phyloP scores from a whole-genome alignment of 768 basidiomycete species.

The Tremella fuciformis region DNA sequence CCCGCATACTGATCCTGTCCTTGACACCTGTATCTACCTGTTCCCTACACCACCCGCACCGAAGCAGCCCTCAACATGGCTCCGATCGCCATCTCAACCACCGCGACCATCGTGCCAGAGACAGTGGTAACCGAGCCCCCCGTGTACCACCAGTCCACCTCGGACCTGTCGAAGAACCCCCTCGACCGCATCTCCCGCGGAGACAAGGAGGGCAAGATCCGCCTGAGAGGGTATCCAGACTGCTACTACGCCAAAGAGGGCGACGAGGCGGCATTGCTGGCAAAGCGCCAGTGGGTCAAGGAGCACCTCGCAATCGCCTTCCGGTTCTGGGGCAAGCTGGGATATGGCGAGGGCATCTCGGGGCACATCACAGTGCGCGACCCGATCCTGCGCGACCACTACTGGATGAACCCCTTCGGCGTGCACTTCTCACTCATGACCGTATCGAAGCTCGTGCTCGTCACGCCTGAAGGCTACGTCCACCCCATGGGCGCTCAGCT shows the following conservation, averaged over 20 bases:
- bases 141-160: constrained; percentile 21
- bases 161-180: constrained; percentile 30
- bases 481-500: constrained; percentile 49
- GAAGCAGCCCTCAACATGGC: constrained; percentile 20
- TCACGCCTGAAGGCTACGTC: constrained; percentile 55
- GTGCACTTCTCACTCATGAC: constrained; percentile 58
- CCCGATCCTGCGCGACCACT: constrained; percentile 33
- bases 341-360: constrained; percentile 35
- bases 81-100: constrained; percentile 24
- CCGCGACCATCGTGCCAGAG: neutral
- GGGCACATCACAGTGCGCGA: constrained; percentile 16
- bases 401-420: constrained; percentile 51
- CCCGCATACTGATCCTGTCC: no score
- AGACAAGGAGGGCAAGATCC: constrained; percentile 25
- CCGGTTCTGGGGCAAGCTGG: constrained; percentile 35
- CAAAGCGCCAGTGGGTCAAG: constrained; percentile 37
- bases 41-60: neutral
- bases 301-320: constrained; percentile 34
- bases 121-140: neutral
- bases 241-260: constrained; percentile 20
- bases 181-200: constrained; percentile 34
- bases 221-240: constrained; percentile 22
- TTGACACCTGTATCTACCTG: neutral
- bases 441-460: constrained; percentile 56
- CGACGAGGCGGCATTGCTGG: constrained; percentile 27